Base-by-base conservation (phyloP, 805 yeast genomes). In the Saturnispora saitoi region DNA sequence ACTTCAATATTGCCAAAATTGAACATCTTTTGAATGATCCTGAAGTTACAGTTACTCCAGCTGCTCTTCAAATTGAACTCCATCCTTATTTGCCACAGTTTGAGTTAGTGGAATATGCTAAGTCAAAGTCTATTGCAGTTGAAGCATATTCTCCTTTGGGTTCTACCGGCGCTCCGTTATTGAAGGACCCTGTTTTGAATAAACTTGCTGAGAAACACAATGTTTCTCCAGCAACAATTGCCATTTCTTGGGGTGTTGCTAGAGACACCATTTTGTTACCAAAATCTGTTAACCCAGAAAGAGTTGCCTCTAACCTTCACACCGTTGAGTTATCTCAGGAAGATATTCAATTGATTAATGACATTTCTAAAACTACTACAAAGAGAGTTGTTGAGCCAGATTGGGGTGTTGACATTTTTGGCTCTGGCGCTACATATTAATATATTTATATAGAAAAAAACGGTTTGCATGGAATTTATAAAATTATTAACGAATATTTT, bases 131-230 rank as follows among this genome's bases (percentile, higher is more conserved):
- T 53, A 81, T 83, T 54, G 64, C 70, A 29, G 65, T 83, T 42
- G 85, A 83, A 63, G 95, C 93, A 10, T 87, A 85, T 68, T 81
- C 88, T 31, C 95, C 95, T 28, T 70, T 86, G 56, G 91, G 89
- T 12, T 74, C 83, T 20, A 67, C 69, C 6, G 75, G 73, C 51
- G 75, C 83, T 19, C 82, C 84, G 9, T 52, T 78, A 8, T 64
- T 79, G 52, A 61, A 66, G 31, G 71, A 79, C 53, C 68, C 66
- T 30, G 63, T 68, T 5, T 58, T 82, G 29, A 50, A 58, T 2
- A 65, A 66, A 10, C 58, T 81, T 48, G 80, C 81, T 14, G 60
- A 72, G 42, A 75, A 72, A 52, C 62, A 70, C 53, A 57, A 58
- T 11, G 71, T 67, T 36, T 54, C 69, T 4, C 72, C 81, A 3